Evolutionary conservation across 345 rosid genomes (phyloP), one percentile per base, ranked within the genome.

Genomic region (Corchorus capsularis): DNA sequence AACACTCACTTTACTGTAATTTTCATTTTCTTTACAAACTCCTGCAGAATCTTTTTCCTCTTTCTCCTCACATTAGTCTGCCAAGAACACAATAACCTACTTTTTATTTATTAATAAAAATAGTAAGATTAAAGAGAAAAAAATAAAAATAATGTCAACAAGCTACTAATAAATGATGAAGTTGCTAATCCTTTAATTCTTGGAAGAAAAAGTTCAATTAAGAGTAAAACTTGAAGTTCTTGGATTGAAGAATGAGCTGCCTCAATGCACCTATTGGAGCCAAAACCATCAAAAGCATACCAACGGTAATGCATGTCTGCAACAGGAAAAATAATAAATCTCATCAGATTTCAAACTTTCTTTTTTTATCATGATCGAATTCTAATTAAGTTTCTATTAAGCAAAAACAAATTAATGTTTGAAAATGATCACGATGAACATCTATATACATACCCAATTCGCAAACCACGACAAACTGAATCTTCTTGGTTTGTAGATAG

Each of bases 201-300:
- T 56, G 5, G 16, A 11, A 20, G 17, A 2, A n/a, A 73, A 16
- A 8, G 6, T 9, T 11, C 8, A 9, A 17, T 74, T 68, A 89
- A 59, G 90, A 83, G 61, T 84, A 90, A 67, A 87, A 79, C 41
- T 85, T 76, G 86, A 71, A 90, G 75, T 27, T 68, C 84, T 74
- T 81, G 53, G 87, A 76, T 76, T 84, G 82, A 19, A 87, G 71
- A 62, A 90, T 73, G 57, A 90, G 69, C 37, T 62, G 68, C 78
- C 86, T 86, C 52, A 84, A 45, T 41, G 84, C 91, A 2, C 91
- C 89, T 3, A 86, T 81, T 0, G 92, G 91, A 4, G 86, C 87
- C 20, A 88, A 14, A 53, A 85, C 3, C 84, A 82, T 90, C 83
- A 90, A 64, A 10, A 27, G 0, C 0, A 85, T 13, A 3, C 94